phyloP scores from a whole-genome alignment of 306 rosid genomes.

The Cyamopsis tetragonoloba region DNA sequence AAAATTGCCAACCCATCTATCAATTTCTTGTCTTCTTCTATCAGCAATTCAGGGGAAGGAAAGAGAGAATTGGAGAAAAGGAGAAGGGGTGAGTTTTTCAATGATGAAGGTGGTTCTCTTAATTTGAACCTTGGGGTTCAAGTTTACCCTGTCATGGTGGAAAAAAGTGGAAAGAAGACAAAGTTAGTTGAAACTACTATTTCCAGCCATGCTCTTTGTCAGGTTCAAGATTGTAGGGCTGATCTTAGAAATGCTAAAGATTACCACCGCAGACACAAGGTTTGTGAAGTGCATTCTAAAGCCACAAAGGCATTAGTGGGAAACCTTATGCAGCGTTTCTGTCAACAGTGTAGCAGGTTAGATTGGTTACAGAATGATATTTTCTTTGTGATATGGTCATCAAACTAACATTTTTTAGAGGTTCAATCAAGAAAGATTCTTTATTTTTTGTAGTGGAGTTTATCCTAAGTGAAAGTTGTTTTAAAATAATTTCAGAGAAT shows the following conservation, averaged over 20 bases:
- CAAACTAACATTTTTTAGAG: neutral
- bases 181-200: constrained; percentile 43
- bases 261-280: constrained; percentile 77
- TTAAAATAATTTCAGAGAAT: neutral
- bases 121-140: constrained; percentile 60
- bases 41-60: constrained; percentile 34
- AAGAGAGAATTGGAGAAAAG: constrained; percentile 67
- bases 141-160: constrained; percentile 49
- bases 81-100: constrained; percentile 46
- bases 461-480: neutral
- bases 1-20: constrained; percentile 36
- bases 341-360: constrained; percentile 97
- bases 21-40: constrained; percentile 49
- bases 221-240: constrained; percentile 79
- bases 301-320: constrained; percentile 72
- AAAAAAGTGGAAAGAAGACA: constrained; percentile 68
- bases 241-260: constrained; percentile 83
- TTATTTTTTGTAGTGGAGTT: neutral
- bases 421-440: neutral
- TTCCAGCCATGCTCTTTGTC: constrained; percentile 65
- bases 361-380: constrained; percentile 16
- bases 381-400: constrained; percentile 5
- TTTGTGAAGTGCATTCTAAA: constrained; percentile 81
- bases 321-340: constrained; percentile 77
- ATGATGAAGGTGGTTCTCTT: constrained; percentile 53